Evolutionary conservation across 345 rosid species (phyloP).

Genomic region (Euphorbia pulcherrima): DNA sequence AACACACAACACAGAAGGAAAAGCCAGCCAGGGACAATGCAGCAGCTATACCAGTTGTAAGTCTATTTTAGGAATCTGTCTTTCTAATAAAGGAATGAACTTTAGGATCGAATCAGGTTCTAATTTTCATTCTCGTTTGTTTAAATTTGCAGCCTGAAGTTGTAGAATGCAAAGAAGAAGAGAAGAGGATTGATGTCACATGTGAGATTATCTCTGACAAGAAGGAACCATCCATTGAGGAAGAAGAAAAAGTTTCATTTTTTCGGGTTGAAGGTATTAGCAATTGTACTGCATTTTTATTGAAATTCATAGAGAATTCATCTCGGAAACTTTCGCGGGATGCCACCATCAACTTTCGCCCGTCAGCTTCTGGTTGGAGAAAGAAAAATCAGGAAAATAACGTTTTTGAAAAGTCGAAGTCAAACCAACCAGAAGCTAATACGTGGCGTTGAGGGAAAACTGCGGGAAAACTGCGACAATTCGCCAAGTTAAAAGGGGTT

Average conservation of each 20-base stretch:
- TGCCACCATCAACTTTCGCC: too few relatives aligned
- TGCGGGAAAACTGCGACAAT: too few relatives aligned
- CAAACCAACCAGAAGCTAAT: too few relatives aligned
- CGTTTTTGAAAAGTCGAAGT: too few relatives aligned
- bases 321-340: too few relatives aligned
- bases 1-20: conserved; percentile 25
- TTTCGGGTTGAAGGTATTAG: conserved; percentile 46
- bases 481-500: too few relatives aligned
- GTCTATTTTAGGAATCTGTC: conserved; percentile 13
- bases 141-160: conserved; percentile 39
- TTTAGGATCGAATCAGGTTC: background rate
- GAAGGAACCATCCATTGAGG: conserved; percentile 19
- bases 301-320: background rate
- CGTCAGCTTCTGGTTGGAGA: too few relatives aligned
- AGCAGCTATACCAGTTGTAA: conserved; percentile 24
- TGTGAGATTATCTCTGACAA: conserved; percentile 18
- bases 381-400: too few relatives aligned
- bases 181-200: conserved; percentile 22
- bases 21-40: conserved; percentile 18
- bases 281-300: background rate
- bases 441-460: too few relatives aligned
- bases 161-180: conserved; percentile 35
- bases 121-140: conserved; percentile 3
- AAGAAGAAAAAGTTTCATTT: conserved; percentile 34
- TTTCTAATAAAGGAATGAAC: background rate